A percentile compares a stretch with the other conserved stretches of the same genome.
These are phyloP conservation scores for Excoecaria cochinchinensis DNA, from an alignment of 345 rosid species.

Conservation along the genomic window DNA sequence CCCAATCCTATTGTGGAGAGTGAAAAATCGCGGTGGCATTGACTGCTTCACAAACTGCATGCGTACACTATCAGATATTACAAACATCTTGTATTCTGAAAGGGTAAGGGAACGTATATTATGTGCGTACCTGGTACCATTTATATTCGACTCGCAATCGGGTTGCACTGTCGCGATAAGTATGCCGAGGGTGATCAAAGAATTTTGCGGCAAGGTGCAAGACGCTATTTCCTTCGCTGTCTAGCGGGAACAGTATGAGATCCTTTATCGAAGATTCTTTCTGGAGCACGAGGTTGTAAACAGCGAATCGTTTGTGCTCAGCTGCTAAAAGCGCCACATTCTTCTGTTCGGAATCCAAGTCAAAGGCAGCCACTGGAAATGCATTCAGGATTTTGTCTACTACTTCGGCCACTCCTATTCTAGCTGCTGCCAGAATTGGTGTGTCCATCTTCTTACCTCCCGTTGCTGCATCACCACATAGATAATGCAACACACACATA, in stretches of 20 bases:
- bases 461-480: background rate
- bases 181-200: slow-evolving; percentile 16
- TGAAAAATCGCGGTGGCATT: slow-evolving; percentile 21
- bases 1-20: slow-evolving; percentile 8
- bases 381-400: background rate
- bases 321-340: slow-evolving; percentile 24
- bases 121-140: slow-evolving; percentile 10
- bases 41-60: slow-evolving; percentile 29
- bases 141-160: no score
- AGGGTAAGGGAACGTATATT: no score
- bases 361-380: background rate
- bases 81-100: no score
- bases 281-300: slow-evolving; percentile 12
- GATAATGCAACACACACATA: no score
- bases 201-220: slow-evolving; percentile 24
- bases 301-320: slow-evolving; percentile 17
- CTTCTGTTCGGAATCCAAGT: slow-evolving; percentile 1
- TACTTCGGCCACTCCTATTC: background rate
- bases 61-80: no score
- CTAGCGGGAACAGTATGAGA: slow-evolving; percentile 7
- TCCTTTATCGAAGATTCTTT: background rate
- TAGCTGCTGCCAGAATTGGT: background rate
- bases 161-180: no score
- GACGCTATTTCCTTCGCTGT: slow-evolving; percentile 22
- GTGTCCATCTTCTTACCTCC: background rate